A percentile compares a stretch with the other conserved stretches of the same genome.
These are phyloP conservation scores for Avicennia marina DNA, from an alignment of 257 asterid species.

Conservation along the genomic window DNA sequence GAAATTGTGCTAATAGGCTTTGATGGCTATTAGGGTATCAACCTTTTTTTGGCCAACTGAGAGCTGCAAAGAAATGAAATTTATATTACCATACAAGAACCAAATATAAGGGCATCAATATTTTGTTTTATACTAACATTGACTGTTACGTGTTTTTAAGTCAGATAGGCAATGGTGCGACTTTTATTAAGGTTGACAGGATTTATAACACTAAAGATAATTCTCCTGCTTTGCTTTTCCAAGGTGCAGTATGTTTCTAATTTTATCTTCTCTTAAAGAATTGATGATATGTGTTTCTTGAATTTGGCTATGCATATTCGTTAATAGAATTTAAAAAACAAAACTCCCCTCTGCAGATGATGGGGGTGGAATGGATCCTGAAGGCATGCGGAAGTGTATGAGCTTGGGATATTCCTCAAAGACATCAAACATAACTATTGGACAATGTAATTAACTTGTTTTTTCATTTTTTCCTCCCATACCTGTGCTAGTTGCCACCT, in stretches of 20 bases:
- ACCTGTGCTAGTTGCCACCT: too few relatives aligned
- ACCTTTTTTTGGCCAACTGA: too few relatives aligned
- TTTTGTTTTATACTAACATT: background rate
- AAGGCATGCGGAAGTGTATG: conserved; percentile 76
- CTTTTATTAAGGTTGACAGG: conserved; percentile 78
- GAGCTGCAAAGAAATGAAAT: too few relatives aligned
- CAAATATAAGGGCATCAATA: background rate
- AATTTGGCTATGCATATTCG: conserved; percentile 8
- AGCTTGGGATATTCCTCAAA: conserved; percentile 80
- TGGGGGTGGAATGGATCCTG: conserved; percentile 90
- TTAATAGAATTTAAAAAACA: conserved; percentile 10
- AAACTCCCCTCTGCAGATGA: conserved; percentile 42
- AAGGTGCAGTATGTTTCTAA: conserved; percentile 42
- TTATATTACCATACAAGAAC: background rate
- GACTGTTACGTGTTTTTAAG: conserved; percentile 17
- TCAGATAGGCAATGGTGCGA: conserved; percentile 70
- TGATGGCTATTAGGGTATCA: too few relatives aligned
- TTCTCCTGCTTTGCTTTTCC: conserved; percentile 85
- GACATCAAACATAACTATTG: conserved; percentile 65
- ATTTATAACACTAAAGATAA: conserved; percentile 61
- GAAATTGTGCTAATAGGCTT: too few relatives aligned
- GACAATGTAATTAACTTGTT: conserved; percentile 57
- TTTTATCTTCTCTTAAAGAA: conserved; percentile 14
- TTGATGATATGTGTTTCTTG: conserved; percentile 14
- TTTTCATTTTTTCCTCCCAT: too few relatives aligned